Evolutionary conservation across 2,329 filamentous ascomycete species (phyloP).

Genomic region (Ascosphaera acerosa): DNA sequence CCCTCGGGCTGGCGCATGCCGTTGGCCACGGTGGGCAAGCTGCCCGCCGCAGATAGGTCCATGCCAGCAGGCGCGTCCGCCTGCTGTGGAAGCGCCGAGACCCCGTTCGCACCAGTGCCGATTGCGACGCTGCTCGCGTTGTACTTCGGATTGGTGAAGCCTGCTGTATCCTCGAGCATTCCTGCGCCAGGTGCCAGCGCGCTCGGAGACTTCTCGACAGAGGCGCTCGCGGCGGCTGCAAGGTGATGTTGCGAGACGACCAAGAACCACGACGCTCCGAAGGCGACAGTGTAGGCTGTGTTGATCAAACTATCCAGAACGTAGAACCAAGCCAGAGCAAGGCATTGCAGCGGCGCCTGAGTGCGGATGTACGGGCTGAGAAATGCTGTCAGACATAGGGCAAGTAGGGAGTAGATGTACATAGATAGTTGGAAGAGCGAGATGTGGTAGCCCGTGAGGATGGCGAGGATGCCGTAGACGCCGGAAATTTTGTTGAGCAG

Average conservation of each 20-base stretch:
- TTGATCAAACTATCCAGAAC: constrained; percentile 62
- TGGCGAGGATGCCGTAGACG: constrained; percentile 67
- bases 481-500: constrained; percentile 84
- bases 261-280: constrained; percentile 69
- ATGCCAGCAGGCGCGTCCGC: constrained; percentile 13
- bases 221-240: constrained; percentile 10
- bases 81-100: constrained; percentile 17
- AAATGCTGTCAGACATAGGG: constrained; percentile 40
- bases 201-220: constrained; percentile 6
- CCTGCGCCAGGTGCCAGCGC: constrained; percentile 25
- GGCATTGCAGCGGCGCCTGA: constrained; percentile 51
- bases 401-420: constrained; percentile 64
- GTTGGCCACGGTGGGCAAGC: constrained; percentile 29
- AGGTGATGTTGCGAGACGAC: constrained; percentile 35
- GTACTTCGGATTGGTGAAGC: constrained; percentile 37
- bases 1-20: constrained; percentile 39
- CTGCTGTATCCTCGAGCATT: constrained; percentile 35
- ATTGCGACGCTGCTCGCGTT: constrained; percentile 34
- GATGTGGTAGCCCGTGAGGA: constrained; percentile 65
- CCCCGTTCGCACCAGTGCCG: constrained; percentile 29
- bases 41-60: constrained; percentile 8
- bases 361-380: constrained; percentile 59
- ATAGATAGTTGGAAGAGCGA: constrained; percentile 66
- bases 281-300: constrained; percentile 53
- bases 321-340: constrained; percentile 68